Percentiles rank a stretch among this genome's conserved stretches.
These are phyloP conservation scores for Paspalum notatum DNA, from an alignment of 176 grass and related monocot species.

Conservation along the genomic window DNA sequence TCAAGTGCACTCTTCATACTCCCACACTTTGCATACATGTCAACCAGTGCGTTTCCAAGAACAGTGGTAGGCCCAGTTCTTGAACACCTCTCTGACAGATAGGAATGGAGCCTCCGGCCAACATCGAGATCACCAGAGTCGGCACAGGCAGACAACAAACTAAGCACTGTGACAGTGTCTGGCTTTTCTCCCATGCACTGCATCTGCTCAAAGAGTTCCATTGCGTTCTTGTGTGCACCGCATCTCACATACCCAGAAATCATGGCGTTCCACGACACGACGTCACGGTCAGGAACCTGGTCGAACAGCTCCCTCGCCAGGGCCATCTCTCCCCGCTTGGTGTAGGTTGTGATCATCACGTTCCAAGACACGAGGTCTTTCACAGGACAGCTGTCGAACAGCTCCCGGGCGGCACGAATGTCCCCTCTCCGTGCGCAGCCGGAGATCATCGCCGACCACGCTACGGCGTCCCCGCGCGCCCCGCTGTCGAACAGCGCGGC, in stretches of 20 bases:
- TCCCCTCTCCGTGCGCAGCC: constrained; percentile 74
- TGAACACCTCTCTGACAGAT: constrained; percentile 46
- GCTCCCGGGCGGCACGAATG: constrained; percentile 54
- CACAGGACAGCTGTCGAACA: constrained; percentile 73
- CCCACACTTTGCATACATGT: constrained; percentile 90
- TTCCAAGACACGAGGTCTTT: constrained; percentile 86
- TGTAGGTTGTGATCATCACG: constrained; percentile 84
- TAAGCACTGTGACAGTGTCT: constrained; percentile 75
- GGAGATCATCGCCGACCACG: constrained; percentile 74
- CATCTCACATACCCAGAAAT: constrained; percentile 79
- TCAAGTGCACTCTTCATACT: constrained; percentile 62
- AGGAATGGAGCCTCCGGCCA: constrained; percentile 61
- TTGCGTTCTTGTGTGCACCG: constrained; percentile 45
- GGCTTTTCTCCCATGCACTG: constrained; percentile 55
- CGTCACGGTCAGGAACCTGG: constrained; percentile 57
- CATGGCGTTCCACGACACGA: constrained; percentile 81
- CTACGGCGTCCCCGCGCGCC: constrained; percentile 65
- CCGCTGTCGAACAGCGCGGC: constrained; percentile 53
- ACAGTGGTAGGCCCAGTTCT: constrained; percentile 48
- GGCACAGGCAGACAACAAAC: constrained; percentile 65
- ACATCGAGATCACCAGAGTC: constrained; percentile 60
- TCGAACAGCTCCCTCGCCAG: constrained; percentile 70
- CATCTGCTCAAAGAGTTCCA: constrained; percentile 80
- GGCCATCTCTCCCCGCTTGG: constrained; percentile 65
- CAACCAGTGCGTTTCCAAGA: constrained; percentile 71